Conservation (phyloP, 2,329 filamentous ascomycete species). For the Rhytidhysteron rufulum region DNA sequence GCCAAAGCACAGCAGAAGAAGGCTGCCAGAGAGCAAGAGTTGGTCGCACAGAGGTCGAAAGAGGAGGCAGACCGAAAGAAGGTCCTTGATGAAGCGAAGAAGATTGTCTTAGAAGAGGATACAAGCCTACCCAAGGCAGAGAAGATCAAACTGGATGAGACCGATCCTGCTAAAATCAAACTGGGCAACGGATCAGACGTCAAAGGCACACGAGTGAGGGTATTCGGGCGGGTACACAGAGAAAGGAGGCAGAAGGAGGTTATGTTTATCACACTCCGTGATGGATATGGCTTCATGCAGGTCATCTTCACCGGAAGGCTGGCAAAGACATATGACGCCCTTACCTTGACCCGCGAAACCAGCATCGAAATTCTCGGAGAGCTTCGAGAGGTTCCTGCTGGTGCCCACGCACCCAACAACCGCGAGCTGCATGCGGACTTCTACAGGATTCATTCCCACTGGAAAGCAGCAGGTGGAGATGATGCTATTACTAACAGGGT, state of each 20-base stretch:
- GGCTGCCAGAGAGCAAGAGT: conserved; percentile 70
- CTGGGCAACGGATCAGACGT: conserved; percentile 50
- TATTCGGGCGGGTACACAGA: conserved; percentile 79
- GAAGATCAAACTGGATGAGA: conserved; percentile 72
- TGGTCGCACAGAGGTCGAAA: conserved; percentile 67
- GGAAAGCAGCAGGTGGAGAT: conserved; percentile 76
- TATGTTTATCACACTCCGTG: conserved; percentile 80
- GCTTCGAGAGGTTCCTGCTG: conserved; percentile 74
- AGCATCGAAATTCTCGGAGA: conserved; percentile 80
- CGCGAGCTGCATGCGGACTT: conserved; percentile 90
- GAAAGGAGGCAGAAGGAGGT: conserved; percentile 78
- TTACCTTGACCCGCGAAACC: conserved; percentile 83
- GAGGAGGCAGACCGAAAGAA: conserved; percentile 67
- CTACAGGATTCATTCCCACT: conserved; percentile 66
- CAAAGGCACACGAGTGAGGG: conserved; percentile 71
- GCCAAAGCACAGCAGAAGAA: conserved; percentile 80
- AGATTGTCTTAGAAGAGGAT: conserved; percentile 68
- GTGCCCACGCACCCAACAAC: conserved; percentile 73
- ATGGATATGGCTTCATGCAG: conserved; percentile 82
- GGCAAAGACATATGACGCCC: conserved; percentile 85
- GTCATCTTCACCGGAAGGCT: conserved; percentile 78
- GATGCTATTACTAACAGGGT: conserved; percentile 88
- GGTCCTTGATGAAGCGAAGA: conserved; percentile 78
- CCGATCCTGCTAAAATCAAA: conserved; percentile 54
- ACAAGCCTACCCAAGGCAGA: conserved; percentile 67